phyloP scores from a whole-genome alignment of 768 basidiomycete species.

The Pleurotus tuber-regium region DNA sequence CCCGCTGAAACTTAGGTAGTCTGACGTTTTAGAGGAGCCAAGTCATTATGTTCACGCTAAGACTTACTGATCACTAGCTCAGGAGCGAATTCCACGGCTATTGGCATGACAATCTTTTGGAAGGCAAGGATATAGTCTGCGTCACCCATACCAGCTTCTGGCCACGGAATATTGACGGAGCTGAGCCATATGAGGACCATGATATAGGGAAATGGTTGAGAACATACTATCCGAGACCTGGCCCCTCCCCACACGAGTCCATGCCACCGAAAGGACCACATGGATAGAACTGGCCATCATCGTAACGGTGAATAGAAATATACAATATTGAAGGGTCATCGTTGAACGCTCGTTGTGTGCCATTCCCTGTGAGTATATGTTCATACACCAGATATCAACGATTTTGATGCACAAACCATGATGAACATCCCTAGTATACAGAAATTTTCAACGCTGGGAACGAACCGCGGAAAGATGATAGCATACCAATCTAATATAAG shows the following conservation, averaged over 20 bases:
- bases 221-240: conserved; percentile 83
- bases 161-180: conserved; percentile 97
- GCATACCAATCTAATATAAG: conserved; percentile 94
- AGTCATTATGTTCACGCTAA: too few species aligned
- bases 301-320: conserved; percentile 94
- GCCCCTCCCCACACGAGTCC: conserved; percentile 81
- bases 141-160: conserved; percentile 82
- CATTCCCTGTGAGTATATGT: conserved; percentile 66
- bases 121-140: conserved; percentile 97
- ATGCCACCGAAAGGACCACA: conserved; percentile 87
- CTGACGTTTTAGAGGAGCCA: too few species aligned
- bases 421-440: conserved; percentile 81
- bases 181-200: conserved; percentile 36
- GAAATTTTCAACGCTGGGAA: conserved; percentile 10
- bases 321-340: conserved; percentile 91
- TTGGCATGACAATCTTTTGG: conserved; percentile 94
- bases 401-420: conserved; percentile 55
- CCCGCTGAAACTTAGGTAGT: conserved; percentile 97
- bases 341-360: conserved; percentile 94
- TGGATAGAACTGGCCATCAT: conserved; percentile 90
- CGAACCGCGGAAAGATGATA: conserved; percentile 1
- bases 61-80: conserved; percentile 91
- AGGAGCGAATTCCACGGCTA: conserved; percentile 94
- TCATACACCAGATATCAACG: not conserved
- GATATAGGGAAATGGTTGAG: conserved; percentile 9